Base-by-base conservation (phyloP, 495 filamentous ascomycete species). In the Aspergillus sclerotiicarbonarius region DNA sequence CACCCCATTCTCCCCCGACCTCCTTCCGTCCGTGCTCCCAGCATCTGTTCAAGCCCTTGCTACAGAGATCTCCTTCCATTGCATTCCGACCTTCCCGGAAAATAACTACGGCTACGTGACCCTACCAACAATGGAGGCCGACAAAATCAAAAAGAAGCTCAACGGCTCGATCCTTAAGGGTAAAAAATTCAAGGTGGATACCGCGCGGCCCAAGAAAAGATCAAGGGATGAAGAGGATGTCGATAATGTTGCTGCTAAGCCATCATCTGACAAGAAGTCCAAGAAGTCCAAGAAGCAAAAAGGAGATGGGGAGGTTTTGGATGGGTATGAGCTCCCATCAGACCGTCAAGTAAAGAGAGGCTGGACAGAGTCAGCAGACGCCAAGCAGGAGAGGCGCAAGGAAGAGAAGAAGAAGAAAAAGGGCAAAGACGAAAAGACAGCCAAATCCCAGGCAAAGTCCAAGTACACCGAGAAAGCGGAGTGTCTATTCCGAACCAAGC, bases 121-220 rank as follows among this genome's bases (percentile, higher is more conserved):
- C 18, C 71, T 98, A 19, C 91, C 93, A 0, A 70, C 66, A 2
- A 83, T 85, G 72, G 91, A 94, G 60, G 94, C 92, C 6, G 87
- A 92, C 4, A 95, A 92, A 66, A 75, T 98, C 30, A 89, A 87
- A 71, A 92, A 91, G 79, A 97, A 95, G 68, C 80, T 98, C n/a
- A 89, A 96, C 76, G 93, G 92, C 8, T 82, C 87, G 6, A 87
- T 91, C 13, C 74, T 98, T 21, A 95, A 87, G 57, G 94, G 94
- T 32, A 79, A 81, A 43, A 98, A 96, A 69, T 83, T 98, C 58
- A 83, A 84, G 46, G 82, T 98, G 33, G 90, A 96, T 61, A 80
- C 84, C 16, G 93, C 94, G 16, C 83, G 82, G 15, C 85, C 89
- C 1, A 73, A 80, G 49, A 85, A 80, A 69, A 65, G 62, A 66